phyloP scores from a whole-genome alignment of 2,329 filamentous ascomycete genomes.

The Claviceps sp. region DNA sequence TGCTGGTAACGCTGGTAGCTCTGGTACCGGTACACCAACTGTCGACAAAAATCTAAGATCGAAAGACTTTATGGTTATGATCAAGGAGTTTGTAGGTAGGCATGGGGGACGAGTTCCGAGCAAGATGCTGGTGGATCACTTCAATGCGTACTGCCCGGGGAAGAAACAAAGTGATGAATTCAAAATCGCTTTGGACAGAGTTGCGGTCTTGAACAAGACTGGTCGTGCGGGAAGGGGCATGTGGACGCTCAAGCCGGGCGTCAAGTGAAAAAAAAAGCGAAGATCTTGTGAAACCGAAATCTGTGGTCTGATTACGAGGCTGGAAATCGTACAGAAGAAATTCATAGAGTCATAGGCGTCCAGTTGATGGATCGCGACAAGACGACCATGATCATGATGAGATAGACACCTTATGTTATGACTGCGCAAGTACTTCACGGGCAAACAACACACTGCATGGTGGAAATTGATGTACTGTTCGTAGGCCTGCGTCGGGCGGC shows the following conservation, averaged over 20 bases:
- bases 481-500: constrained; percentile 30
- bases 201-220: constrained; percentile 56
- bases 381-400: background rate
- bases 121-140: constrained; percentile 81
- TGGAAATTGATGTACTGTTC: constrained; percentile 23
- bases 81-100: constrained; percentile 62
- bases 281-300: background rate
- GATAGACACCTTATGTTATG: background rate
- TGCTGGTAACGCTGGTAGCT: constrained; percentile 28
- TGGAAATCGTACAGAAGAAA: background rate
- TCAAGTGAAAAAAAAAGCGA: constrained; percentile 10
- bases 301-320: background rate
- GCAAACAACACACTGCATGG: background rate
- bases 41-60: constrained; percentile 29
- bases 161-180: constrained; percentile 65
- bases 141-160: constrained; percentile 58
- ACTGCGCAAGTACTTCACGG: background rate
- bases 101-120: constrained; percentile 71
- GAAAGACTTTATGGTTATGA: constrained; percentile 56
- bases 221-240: constrained; percentile 39
- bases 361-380: background rate
- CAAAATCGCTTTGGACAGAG: constrained; percentile 61
- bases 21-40: constrained; percentile 31
- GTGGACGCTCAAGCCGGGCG: constrained; percentile 33
- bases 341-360: background rate